Conservation (phyloP, 208 protist genomes). For the Trypanosoma theileri region DNA sequence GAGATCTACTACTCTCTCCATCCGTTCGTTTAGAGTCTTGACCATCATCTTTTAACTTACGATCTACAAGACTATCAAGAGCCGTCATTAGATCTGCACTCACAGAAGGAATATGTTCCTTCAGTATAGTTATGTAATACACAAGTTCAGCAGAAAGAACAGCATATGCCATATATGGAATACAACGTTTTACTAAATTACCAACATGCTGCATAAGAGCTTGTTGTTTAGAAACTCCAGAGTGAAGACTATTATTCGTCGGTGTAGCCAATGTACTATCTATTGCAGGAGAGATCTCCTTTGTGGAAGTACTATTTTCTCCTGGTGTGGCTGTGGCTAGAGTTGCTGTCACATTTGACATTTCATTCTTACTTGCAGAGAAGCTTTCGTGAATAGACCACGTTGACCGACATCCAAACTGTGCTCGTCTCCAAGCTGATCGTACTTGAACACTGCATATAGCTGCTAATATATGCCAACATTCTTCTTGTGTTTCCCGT, state of each 20-base stretch:
- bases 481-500: conserved; percentile 82
- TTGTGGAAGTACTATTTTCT: neutral
- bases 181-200: conserved; percentile 67
- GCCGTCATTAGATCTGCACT: conserved; percentile 50
- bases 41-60: conserved; percentile 52
- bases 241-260: neutral
- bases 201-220: conserved; percentile 39
- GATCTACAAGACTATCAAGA: conserved; percentile 77
- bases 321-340: neutral
- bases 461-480: conserved; percentile 83
- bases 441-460: conserved; percentile 53
- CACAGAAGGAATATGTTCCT: conserved; percentile 50
- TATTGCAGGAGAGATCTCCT: neutral
- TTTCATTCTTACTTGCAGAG: conserved; percentile 13
- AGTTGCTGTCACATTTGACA: neutral
- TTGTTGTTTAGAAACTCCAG: neutral
- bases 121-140: conserved; percentile 49
- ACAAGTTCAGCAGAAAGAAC: conserved; percentile 68
- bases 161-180: conserved; percentile 64
- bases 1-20: neutral
- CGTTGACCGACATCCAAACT: neutral
- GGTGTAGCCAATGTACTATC: neutral
- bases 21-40: neutral
- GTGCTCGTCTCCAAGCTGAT: neutral
- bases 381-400: conserved; percentile 1